Percentiles rank a stretch among this genome's conserved stretches.
Evolutionary conservation across 129 eudicot genomes (phyloP).

Genomic region (Tanacetum coccineum): DNA sequence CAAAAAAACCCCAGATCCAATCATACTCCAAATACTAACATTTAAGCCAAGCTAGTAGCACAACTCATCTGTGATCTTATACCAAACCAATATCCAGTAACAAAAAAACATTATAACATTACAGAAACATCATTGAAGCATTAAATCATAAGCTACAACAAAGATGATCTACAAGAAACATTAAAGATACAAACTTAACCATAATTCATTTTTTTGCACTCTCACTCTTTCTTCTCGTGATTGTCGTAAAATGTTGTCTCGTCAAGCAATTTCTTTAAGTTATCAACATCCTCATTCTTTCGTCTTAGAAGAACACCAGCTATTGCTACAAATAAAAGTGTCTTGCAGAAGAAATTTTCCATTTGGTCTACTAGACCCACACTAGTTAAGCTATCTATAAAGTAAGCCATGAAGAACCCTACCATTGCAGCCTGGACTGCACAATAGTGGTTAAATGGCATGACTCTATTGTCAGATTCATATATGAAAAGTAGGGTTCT

Average conservation of each 20-base stretch:
- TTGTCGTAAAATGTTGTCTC: slow-evolving; percentile 95
- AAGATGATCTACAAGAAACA: slow-evolving; percentile 35
- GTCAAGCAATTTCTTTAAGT: slow-evolving; percentile 70
- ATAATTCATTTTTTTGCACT: not conserved
- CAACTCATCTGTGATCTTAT: slow-evolving; percentile 9
- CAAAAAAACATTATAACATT: slow-evolving; percentile 1
- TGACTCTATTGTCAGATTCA: too few relatives aligned
- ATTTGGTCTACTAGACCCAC: slow-evolving; percentile 97
- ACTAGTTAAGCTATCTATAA: slow-evolving; percentile 96
- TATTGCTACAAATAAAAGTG: slow-evolving; percentile 85
- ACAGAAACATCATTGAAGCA: slow-evolving; percentile 26
- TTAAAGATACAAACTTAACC: slow-evolving; percentile 21
- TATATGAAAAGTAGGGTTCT: too few relatives aligned
- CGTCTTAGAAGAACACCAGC: slow-evolving; percentile 77
- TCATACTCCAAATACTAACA: too few relatives aligned
- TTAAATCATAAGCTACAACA: slow-evolving; percentile 33
- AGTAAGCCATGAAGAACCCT: slow-evolving; percentile 98
- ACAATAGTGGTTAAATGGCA: slow-evolving; percentile 19
- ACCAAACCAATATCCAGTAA: slow-evolving; percentile 13
- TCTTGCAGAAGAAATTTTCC: slow-evolving; percentile 99
- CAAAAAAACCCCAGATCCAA: too few relatives aligned
- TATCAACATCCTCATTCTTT: slow-evolving; percentile 87
- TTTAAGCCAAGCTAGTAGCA: too few relatives aligned
- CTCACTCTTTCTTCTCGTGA: slow-evolving; percentile 66
- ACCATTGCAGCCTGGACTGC: slow-evolving; percentile 99